Base-by-base conservation (phyloP, 139 green algal genomes). In the Spirogloea muscicola region DNA sequence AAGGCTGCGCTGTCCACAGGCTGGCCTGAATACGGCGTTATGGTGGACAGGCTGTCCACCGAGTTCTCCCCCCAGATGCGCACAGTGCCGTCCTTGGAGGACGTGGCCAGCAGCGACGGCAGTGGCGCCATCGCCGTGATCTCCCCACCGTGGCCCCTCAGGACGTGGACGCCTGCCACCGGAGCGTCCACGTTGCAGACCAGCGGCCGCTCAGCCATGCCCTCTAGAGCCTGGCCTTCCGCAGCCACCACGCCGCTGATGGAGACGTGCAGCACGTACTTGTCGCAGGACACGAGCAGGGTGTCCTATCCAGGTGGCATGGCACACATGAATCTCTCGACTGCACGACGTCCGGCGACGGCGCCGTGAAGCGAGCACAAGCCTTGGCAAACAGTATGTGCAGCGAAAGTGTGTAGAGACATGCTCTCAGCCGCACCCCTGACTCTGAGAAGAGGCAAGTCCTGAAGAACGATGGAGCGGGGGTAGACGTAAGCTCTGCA, bases 71-170 rank as follows among this genome's bases (percentile, higher is more conserved):
- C n/a, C n/a, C 6, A 34, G 31, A 34, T 43, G 29, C 44, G 63
- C 59, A 79, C 49, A 27, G 68, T 76, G 59, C 71, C 69, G 36
- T 77, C 69, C 31, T 77, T 37, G 21, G 69, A 72, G 1, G 69
- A 40, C 21, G 69, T 77, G 1, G 69, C 60, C 0, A 73, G 58
- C n/a, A 77, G 42, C 7, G 13, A 66, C 21, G 44, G 34, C 37
- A 33, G 16, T 2, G 42, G 33, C 40, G 36, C n/a, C 38, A 77
- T 3, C 0, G 33, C 37, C 4, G 33, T 2, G 60, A 77, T 39
- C 33, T 39, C 33, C 16, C 60, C 69, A 3, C 39, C 46, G 43
- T 77, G 69, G 1, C 69, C 69, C 33, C 64, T 36, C 13, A 69
- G 46, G 0, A 78, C 10, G 27, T 21, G n/a, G 38, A 77, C 69